Base-by-base conservation (phyloP, 768 basidiomycete species). In the Roridomyces roridus region DNA sequence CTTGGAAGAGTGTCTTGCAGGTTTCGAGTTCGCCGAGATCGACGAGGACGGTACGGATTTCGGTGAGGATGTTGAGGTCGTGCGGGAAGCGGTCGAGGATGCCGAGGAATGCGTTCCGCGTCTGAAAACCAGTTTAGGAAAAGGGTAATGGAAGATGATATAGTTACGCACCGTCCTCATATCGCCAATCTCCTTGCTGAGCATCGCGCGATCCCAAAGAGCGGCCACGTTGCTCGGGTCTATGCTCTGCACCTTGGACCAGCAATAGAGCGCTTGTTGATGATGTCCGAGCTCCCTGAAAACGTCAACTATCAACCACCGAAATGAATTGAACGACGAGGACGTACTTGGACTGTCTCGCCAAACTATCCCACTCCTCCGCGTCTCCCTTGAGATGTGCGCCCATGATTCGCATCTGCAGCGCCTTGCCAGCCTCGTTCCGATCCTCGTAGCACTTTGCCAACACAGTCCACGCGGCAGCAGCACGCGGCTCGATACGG, bases 201-300 rank as follows among this genome's bases (percentile, higher is more conserved):
- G 80, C 5, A 83, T 79, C 0, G 94, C 94, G 2, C 94, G 84
- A 63, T 98, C 95, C 92, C 93, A 97, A 15, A 94, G 80, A 5
- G 92, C 90, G 55, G 91, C 87, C 15, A 92, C 83, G 61, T 98
- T 95, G 8, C 81, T 79, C 1, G 92, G 90, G 67, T 96, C 89
- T 21, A 91, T 76, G 54, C 81, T 85, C 64, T 88, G 83, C 1
- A 91, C 84, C 67, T 97, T 96, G 0, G 89, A 80, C 68, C 91
- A 92, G 68, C 96, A 98, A 67, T 98, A 98, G 31, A 97, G 70
- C 3, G 94, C 92, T 71, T 98, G 94, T 55, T 94, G 90, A 41
- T 85, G 81, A 57, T 85, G 86, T 2, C 89, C 91, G 23, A 86
- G 69, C 14, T 85, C 85, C 61, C 93, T 87, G 57, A 46, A 28